phyloP scores from a whole-genome alignment of 805 yeast genomes.

The Sugiyamaella americana region DNA sequence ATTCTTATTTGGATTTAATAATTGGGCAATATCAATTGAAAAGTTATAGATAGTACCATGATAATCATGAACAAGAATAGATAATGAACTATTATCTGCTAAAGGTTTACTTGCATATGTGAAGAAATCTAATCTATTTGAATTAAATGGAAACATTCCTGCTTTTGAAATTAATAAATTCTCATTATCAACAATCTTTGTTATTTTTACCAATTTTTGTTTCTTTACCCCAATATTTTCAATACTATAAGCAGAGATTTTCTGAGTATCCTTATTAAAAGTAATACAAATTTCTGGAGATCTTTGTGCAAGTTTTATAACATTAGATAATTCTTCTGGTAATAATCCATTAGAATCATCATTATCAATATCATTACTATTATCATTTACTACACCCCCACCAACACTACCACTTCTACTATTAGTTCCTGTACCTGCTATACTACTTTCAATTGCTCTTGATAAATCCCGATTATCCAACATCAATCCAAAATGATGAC shows the following conservation, averaged over 20 bases:
- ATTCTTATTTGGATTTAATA: conserved; percentile 5
- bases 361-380: neutral
- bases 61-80: conserved; percentile 27
- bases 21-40: conserved; percentile 26
- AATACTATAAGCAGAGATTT: conserved; percentile 39
- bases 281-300: conserved; percentile 19
- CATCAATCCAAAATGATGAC: conserved; percentile 25
- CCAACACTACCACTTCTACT: neutral
- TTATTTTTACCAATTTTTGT: conserved; percentile 41
- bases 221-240: conserved; percentile 43
- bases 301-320: conserved; percentile 15
- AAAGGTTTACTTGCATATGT: conserved; percentile 7
- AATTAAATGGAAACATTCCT: conserved; percentile 7
- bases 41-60: conserved; percentile 31
- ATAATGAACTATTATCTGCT: conserved; percentile 13
- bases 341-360: neutral
- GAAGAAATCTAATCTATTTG: conserved; percentile 8
- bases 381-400: neutral
- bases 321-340: conserved; percentile 16
- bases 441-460: conserved; percentile 22
- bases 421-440: neutral
- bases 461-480: conserved; percentile 38
- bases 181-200: conserved; percentile 29
- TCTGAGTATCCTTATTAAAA: conserved; percentile 7
- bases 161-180: conserved; percentile 6